Conservation (phyloP, 192 early-diverging fungal species). For the Pilobolus umbonatus region DNA sequence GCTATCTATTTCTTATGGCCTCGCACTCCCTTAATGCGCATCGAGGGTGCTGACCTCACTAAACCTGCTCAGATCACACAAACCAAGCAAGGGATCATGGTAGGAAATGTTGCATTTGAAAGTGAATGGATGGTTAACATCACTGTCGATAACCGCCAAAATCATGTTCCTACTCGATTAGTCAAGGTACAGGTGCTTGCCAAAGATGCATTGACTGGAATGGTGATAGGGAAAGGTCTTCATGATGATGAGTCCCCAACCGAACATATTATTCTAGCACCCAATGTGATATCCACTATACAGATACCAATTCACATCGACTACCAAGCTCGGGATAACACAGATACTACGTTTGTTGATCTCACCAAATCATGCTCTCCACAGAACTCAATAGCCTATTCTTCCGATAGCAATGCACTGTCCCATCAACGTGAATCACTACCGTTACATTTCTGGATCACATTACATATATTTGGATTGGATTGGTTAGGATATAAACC, state of each 20-base stretch:
- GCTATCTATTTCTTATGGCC: conserved; percentile 22
- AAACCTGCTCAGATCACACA: conserved; percentile 13
- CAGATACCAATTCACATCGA: conserved; percentile 20
- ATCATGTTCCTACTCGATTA: conserved; percentile 24
- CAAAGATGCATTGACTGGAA: conserved; percentile 21
- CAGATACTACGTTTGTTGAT: conserved; percentile 31
- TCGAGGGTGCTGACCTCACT: conserved; percentile 18
- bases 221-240: conserved; percentile 23
- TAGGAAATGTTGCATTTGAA: conserved; percentile 25
- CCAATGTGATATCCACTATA: conserved; percentile 21
- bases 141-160: conserved; percentile 27
- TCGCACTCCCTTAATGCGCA: conserved; percentile 21
- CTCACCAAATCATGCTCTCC: conserved; percentile 22
- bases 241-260: conserved; percentile 14
- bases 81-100: conserved; percentile 16
- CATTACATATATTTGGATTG: conserved; percentile 24
- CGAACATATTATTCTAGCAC: conserved; percentile 17
- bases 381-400: neutral
- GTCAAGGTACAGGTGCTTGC: conserved; percentile 13
- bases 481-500: conserved; percentile 31
- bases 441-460: conserved; percentile 30
- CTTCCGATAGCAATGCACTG: neutral
- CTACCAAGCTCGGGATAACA: conserved; percentile 20
- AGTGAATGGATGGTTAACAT: conserved; percentile 29
- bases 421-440: conserved; percentile 19